Conservation (phyloP, 2,329 filamentous ascomycete species). For the Arthrinium phaeospermum region DNA sequence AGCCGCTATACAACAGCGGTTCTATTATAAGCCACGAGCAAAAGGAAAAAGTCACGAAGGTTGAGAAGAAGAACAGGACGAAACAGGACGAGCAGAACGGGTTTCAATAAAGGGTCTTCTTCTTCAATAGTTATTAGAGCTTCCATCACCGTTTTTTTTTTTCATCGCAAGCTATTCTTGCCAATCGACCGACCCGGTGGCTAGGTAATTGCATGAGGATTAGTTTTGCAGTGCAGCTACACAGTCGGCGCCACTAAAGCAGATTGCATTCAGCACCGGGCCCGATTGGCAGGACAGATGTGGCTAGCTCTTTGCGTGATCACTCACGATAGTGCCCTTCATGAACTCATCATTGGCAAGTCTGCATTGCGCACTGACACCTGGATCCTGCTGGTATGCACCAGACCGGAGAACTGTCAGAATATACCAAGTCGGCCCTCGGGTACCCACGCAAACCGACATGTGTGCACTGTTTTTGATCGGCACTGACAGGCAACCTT, state of each 20-base stretch:
- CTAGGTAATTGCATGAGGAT: neutral
- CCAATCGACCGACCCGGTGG: constrained; percentile 4
- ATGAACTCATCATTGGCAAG: neutral
- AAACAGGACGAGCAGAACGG: neutral
- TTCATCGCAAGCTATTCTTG: neutral
- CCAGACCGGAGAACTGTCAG: neutral
- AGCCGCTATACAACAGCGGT: neutral
- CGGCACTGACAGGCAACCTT: neutral
- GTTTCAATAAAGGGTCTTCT: neutral
- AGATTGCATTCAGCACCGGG: constrained; percentile 5
- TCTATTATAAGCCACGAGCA: neutral
- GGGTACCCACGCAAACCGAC: neutral
- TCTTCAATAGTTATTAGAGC: neutral
- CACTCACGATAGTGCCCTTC: neutral
- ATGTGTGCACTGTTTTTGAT: neutral
- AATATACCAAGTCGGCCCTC: neutral
- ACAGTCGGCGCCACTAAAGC: constrained; percentile 15
- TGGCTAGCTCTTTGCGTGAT: constrained; percentile 6
- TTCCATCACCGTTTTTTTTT: neutral
- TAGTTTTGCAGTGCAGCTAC: neutral
- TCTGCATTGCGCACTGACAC: neutral
- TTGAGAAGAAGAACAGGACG: neutral
- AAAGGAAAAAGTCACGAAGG: neutral
- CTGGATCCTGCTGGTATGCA: neutral
- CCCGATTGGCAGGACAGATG: constrained; percentile 1